Conservation (phyloP, 495 filamentous ascomycete genomes). For the Oleoguttula mirabilis region DNA sequence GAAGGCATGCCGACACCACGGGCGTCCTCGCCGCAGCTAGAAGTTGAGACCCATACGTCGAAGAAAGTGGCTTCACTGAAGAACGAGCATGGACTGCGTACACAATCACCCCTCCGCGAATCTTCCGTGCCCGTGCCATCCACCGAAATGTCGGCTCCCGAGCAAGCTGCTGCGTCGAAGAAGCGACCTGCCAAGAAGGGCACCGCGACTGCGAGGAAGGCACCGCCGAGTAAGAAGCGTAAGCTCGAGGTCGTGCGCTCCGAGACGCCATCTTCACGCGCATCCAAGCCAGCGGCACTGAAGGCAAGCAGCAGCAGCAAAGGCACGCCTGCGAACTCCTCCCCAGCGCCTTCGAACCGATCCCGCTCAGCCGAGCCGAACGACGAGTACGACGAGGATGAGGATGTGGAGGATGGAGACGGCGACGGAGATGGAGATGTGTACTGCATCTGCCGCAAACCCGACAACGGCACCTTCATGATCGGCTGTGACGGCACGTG, state of each 20-base stretch:
- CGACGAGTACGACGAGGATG: slow-evolving; percentile 32
- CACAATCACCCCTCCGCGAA: slow-evolving; percentile 19
- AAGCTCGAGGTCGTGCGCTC: slow-evolving; percentile 38
- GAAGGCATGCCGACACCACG: slow-evolving; percentile 26
- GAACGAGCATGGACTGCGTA: slow-evolving; percentile 27
- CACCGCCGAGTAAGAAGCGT: slow-evolving; percentile 43
- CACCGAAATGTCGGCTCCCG: slow-evolving; percentile 18
- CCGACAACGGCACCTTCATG: slow-evolving; percentile 67
- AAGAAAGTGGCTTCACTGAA: slow-evolving; percentile 26
- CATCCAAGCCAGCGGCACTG: slow-evolving; percentile 36
- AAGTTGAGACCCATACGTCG: slow-evolving; percentile 17
- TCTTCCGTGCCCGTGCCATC: slow-evolving; percentile 18
- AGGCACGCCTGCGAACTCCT: slow-evolving; percentile 32
- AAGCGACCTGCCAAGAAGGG: slow-evolving; percentile 42
- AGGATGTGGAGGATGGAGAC: slow-evolving; percentile 33
- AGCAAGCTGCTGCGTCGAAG: slow-evolving; percentile 8
- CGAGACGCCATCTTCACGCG: slow-evolving; percentile 35
- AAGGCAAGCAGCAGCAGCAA: slow-evolving; percentile 34
- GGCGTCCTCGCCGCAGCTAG: slow-evolving; percentile 23
- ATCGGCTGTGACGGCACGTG: slow-evolving; percentile 61
- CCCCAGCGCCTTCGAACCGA: slow-evolving; percentile 31
- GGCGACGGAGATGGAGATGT: slow-evolving; percentile 36
- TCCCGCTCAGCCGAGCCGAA: slow-evolving; percentile 26
- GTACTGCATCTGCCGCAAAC: slow-evolving; percentile 59
- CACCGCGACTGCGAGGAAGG: slow-evolving; percentile 39